Percentiles rank a stretch among this genome's conserved stretches.
Evolutionary conservation across 495 filamentous ascomycete species (phyloP).

Genomic region (Penicillium coprophilum): DNA sequence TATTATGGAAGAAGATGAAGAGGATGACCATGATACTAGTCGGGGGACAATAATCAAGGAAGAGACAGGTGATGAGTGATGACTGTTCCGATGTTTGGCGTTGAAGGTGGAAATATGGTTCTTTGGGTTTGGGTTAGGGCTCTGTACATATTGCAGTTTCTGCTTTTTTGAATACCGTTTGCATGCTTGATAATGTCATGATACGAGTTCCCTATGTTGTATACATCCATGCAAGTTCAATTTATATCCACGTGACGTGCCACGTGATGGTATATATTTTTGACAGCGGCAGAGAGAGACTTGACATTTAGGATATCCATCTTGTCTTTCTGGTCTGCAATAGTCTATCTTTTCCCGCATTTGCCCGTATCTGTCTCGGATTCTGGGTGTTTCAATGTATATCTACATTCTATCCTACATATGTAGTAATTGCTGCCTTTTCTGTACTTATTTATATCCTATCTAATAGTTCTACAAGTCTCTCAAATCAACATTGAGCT

Average conservation of each 20-base stretch:
- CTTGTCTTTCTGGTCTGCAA: background rate
- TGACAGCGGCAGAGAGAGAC: constrained; percentile 2
- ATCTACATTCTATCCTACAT: background rate
- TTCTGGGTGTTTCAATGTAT: background rate
- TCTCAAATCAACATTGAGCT: background rate
- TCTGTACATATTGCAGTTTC: constrained; percentile 14
- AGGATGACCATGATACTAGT: constrained; percentile 56
- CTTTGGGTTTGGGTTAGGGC: constrained; percentile 2
- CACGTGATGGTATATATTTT: constrained; percentile 6
- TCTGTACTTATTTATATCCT: background rate
- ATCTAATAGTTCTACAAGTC: background rate
- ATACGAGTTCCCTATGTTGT: background rate
- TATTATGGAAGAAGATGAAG: constrained; percentile 51
- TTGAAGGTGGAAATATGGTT: constrained; percentile 13
- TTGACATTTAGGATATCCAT: background rate
- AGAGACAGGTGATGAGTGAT: constrained; percentile 45
- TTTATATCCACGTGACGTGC: constrained; percentile 7
- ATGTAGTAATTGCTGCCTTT: background rate
- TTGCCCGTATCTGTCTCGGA: background rate
- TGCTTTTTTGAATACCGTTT: constrained; percentile 7
- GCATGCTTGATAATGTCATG: background rate
- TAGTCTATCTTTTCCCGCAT: background rate
- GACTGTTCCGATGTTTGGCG: constrained; percentile 26
- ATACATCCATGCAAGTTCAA: background rate
- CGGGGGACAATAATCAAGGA: constrained; percentile 47